phyloP scores from a whole-genome alignment of 768 basidiomycete species.

The Rhodosporidiobolus sp. region DNA sequence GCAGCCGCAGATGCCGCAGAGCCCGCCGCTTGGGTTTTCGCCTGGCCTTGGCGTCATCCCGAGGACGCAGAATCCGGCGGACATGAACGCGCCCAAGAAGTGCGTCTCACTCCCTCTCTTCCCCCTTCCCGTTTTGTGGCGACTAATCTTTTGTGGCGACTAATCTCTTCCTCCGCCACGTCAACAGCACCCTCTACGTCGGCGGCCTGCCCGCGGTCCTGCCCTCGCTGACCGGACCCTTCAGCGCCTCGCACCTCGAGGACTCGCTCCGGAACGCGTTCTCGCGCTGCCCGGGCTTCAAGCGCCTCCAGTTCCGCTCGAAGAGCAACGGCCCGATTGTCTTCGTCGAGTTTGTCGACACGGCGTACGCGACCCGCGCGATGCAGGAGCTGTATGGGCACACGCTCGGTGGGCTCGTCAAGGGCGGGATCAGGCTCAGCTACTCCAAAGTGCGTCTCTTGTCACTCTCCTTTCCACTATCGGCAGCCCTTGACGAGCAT shows the following conservation, averaged over 20 bases:
- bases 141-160: background rate
- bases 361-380: constrained; percentile 76
- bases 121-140: background rate
- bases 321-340: constrained; percentile 99
- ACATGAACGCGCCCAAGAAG: constrained; percentile 42
- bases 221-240: constrained; percentile 50
- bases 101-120: background rate
- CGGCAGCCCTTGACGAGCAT: background rate
- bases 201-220: constrained; percentile 78
- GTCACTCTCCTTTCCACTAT: background rate
- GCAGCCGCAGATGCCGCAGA: background rate
- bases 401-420: constrained; percentile 84
- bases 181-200: constrained; percentile 94
- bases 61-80: constrained; percentile 38
- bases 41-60: background rate
- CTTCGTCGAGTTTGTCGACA: constrained; percentile 98
- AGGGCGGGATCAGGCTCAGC: constrained; percentile 88
- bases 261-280: constrained; percentile 82
- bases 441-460: constrained; percentile 62
- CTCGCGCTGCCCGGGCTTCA: constrained; percentile 72
- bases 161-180: too few species aligned
- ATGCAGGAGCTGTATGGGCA: constrained; percentile 85
- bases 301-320: constrained; percentile 88
- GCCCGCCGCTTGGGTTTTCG: constrained; percentile 2
- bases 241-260: constrained; percentile 77